Conservation (phyloP, 208 protist genomes). For the Acanthamoeba royreba region DNA sequence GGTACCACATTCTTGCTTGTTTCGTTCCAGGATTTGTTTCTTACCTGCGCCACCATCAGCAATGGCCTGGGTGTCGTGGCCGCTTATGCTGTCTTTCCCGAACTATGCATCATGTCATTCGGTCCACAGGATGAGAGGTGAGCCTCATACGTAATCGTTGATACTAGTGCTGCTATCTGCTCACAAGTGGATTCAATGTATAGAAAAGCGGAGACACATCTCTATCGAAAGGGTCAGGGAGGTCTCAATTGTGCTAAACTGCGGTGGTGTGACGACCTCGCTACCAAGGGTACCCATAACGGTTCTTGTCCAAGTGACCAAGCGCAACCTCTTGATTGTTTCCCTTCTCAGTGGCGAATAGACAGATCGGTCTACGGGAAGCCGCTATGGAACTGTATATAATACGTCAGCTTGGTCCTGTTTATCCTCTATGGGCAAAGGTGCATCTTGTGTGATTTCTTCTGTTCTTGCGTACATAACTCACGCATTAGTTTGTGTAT, state of each 20-base stretch:
- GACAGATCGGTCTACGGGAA: background rate
- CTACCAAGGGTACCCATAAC: background rate
- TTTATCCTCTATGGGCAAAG: background rate
- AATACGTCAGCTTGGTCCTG: background rate
- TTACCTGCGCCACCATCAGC: background rate
- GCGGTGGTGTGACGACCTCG: background rate
- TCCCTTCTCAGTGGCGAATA: background rate
- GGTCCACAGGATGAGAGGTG: background rate
- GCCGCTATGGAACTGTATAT: background rate
- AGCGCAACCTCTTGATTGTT: background rate
- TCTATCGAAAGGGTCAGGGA: background rate
- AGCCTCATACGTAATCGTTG: background rate
- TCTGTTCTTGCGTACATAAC: background rate
- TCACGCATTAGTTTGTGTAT: too few species aligned
- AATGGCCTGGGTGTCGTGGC: background rate
- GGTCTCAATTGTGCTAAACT: background rate
- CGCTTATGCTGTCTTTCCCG: background rate
- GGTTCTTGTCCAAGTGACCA: too few species aligned
- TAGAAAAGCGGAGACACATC: background rate
- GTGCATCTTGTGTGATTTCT: background rate
- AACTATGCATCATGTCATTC: background rate
- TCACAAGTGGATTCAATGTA: background rate
- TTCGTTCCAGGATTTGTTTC: background rate
- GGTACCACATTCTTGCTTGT: background rate
- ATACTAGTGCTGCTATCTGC: background rate